Evolutionary conservation across 192 early-diverging fungal genomes (phyloP), one percentile per base, ranked within the genome.

Genomic region (Linnemannia elongata): DNA sequence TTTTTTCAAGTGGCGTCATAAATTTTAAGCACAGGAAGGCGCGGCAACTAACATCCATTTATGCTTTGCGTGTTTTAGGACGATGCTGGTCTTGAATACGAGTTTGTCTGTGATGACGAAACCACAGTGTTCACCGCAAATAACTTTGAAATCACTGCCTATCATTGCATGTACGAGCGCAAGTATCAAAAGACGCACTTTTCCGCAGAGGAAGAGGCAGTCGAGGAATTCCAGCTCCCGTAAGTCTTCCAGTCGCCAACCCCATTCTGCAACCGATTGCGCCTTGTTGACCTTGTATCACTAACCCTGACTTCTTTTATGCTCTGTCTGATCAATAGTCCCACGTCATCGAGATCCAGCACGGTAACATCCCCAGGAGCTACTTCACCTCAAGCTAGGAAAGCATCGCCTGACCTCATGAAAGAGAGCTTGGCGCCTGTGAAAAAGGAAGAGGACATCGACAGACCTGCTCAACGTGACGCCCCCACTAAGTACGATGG

Each of bases 91-190:
- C 76, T 89, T 20, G 85, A 88, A 39, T 91, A 88, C 74, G 90
- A 91, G 73, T 90, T 88, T 77, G 84, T 91, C 6, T 89, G 89
- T 69, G 93, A 91, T 55, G 79, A 83, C 35, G 82, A 78, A n/a
- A 83, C 84, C 27, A 88, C 76, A 1, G 80, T 77, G 2, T 79
- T 88, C 38, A 88, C 88, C 12, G 72, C 89, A 27, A 83, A 83
- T 35, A 80, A 88, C 49, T 94, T 96, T 86, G 93, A 94, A 82
- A 73, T 89, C 33, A 91, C 89, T 12, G 77, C 91, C n/a, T 94
- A 95, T 78, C 88, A 91, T 15, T 95, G 91, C 82, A 95, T 95
- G 92, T 94, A 89, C 73, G 93, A 96, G 77, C 88, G 90, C 42
- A 87, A 90, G 68, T 72, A 88, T 30, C 71, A 86, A 69, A 90